Evolutionary conservation across 768 basidiomycete genomes (phyloP).

Genomic region (Rhodosporidiobolus sp.): DNA sequence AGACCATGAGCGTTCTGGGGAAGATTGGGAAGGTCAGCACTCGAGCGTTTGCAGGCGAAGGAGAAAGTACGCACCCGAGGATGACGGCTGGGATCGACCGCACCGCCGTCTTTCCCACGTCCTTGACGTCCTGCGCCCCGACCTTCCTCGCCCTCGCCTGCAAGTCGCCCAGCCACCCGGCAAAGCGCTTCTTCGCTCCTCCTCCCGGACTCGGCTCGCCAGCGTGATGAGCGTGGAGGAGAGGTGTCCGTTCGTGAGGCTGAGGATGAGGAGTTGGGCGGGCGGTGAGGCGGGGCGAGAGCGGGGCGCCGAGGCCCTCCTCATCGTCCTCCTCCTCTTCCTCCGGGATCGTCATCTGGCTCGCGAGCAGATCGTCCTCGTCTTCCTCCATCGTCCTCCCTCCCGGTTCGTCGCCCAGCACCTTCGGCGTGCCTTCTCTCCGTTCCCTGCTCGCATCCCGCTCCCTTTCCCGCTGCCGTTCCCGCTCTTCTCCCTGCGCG

Average conservation of each 20-base stretch:
- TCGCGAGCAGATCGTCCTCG: constrained; percentile 13
- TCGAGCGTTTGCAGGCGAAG: no score
- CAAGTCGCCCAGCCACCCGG: not conserved
- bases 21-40: constrained; percentile 37
- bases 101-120: constrained; percentile 6
- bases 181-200: not conserved
- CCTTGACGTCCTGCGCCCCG: constrained; percentile 18
- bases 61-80: constrained; percentile 23
- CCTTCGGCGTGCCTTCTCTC: not conserved
- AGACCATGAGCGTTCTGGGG: constrained; percentile 54
- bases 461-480: not conserved
- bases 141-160: constrained; percentile 2
- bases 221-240: constrained; percentile 1
- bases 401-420: constrained; percentile 4
- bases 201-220: not conserved
- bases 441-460: not conserved
- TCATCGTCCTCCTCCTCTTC: not conserved
- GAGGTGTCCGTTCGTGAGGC: constrained; percentile 24
- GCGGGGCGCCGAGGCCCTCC: no score
- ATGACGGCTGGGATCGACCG: constrained; percentile 32
- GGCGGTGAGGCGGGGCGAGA: not conserved
- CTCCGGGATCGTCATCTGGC: not conserved
- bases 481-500: not conserved
- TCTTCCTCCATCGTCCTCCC: constrained; percentile 11
- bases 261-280: no score